These are phyloP conservation scores for Nemophila menziesii DNA, from an alignment of 257 asterid genomes.

Conservation along the genomic window DNA sequence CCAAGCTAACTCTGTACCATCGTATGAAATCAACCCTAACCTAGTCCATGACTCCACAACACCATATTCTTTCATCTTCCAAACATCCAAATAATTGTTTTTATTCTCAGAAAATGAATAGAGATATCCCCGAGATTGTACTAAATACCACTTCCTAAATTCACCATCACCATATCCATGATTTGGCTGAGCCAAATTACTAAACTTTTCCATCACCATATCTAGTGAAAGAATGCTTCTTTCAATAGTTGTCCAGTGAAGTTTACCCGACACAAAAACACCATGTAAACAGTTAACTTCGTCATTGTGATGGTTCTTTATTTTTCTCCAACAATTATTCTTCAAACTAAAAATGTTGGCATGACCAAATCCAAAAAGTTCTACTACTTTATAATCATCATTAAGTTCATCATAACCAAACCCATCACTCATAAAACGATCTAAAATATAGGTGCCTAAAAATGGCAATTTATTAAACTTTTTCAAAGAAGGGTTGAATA, in stretches of 20 bases:
- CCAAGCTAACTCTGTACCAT: not conserved
- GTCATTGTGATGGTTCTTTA: conserved; percentile 7
- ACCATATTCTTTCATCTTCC: conserved; percentile 32
- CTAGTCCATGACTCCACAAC: conserved; percentile 24
- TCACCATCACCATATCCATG: not conserved
- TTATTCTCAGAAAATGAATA: conserved; percentile 5
- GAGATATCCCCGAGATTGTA: conserved; percentile 11
- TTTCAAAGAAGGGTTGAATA: conserved; percentile 44
- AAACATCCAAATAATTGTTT: conserved; percentile 13
- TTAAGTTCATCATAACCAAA: conserved; percentile 34
- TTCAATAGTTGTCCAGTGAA: conserved; percentile 18
- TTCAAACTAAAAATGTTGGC: conserved; percentile 17
- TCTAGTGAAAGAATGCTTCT: conserved; percentile 15
- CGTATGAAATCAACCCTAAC: conserved; percentile 6
- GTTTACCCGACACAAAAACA: conserved; percentile 10
- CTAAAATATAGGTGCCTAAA: conserved; percentile 11
- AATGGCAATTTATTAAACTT: conserved; percentile 27
- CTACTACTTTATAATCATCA: conserved; percentile 33
- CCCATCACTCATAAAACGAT: conserved; percentile 22
- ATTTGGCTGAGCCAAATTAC: conserved; percentile 5
- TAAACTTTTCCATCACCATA: conserved; percentile 7
- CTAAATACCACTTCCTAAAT: conserved; percentile 2
- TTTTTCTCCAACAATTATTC: conserved; percentile 20
- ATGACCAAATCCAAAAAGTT: conserved; percentile 6
- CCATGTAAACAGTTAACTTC: conserved; percentile 5